Evolutionary conservation across 179 eudicot genomes (phyloP), one percentile per base, ranked within the genome.

Genomic region (Gypsophila paniculata): DNA sequence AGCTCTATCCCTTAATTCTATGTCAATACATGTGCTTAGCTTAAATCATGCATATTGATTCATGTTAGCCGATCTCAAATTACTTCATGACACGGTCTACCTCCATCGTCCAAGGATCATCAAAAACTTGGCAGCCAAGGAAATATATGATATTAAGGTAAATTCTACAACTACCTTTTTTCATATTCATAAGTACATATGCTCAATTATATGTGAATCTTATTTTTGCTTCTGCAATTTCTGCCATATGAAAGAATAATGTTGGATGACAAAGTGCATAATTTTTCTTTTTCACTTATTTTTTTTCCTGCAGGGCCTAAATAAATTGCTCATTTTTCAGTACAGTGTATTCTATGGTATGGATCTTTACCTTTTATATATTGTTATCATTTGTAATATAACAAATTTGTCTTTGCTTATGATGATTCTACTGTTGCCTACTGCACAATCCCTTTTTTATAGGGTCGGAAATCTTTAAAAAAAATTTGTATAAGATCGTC

Each of bases 301-400:
- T 70, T 22, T 59, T 72, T 63, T 29, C 4, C 76, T 77, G 78
- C 60, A 75, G 71, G 61, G 9, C 68, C 68, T 64, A 78, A 81
- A 80, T 75, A 67, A 67, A 75, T 75, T 72, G 77, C 76, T 80
- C 75, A 64, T 73, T 51, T 68, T 75, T 74, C 75, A 76, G 80
- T 32, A 73, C 71, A 71, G 83, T 76, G 63, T 76, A 46, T 61
- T 63, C 72, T 74, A 72, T 74, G 81, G 79, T 78, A 74, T 76
- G 78, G 71, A 69, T 64, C 55, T 22, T 69, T 74, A 57, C 77
- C 78, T 80, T 75, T 78, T 25, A 14, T 25, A 10, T n/a, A 8
- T 12, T 19, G 11, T 19, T 12, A 77, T 70, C 69, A 54, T 78
- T 69, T 76, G 73, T 66, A 8, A 17, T 64, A 71, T 74, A n/a